These are phyloP conservation scores for Thielaviopsis musarum DNA, from an alignment of 2,329 filamentous ascomycete genomes.

Conservation along the genomic window DNA sequence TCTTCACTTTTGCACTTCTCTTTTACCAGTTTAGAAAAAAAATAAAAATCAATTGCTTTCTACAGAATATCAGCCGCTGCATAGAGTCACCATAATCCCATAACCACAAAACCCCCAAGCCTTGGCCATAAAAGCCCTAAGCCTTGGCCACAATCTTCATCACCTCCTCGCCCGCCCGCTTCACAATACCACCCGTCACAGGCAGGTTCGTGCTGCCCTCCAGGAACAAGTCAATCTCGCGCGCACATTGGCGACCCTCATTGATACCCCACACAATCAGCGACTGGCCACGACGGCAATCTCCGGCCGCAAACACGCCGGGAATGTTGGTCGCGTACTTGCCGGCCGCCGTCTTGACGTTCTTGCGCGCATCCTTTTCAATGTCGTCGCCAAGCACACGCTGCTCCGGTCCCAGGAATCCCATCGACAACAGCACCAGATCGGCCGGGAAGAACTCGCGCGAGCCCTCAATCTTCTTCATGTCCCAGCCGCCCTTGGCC, in stretches of 20 bases:
- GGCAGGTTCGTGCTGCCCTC: conserved; percentile 66
- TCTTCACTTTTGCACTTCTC: neutral
- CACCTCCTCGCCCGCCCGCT: conserved; percentile 60
- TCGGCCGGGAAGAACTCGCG: conserved; percentile 95
- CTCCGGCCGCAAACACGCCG: conserved; percentile 84
- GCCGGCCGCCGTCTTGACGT: conserved; percentile 81
- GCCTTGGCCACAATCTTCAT: conserved; percentile 23
- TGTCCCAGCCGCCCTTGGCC: conserved; percentile 82
- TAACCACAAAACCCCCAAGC: neutral
- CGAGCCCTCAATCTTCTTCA: conserved; percentile 90
- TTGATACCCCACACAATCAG: conserved; percentile 98
- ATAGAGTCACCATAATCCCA: neutral
- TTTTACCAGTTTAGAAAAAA: neutral
- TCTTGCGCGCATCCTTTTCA: conserved; percentile 84
- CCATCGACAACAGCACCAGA: conserved; percentile 88
- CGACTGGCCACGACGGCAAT: conserved; percentile 87
- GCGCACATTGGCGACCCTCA: conserved; percentile 81
- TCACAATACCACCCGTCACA: conserved; percentile 83
- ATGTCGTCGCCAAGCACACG: conserved; percentile 74
- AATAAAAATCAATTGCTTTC: neutral
- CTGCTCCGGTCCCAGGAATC: conserved; percentile 87
- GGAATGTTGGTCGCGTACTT: conserved; percentile 78
- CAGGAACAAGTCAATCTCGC: conserved; percentile 80
- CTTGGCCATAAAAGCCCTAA: conserved; percentile 8
- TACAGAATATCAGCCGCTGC: no score